Evolutionary conservation across 108 stramenopile genomes (phyloP).

Genomic region (Fragilaria crotonensis): DNA sequence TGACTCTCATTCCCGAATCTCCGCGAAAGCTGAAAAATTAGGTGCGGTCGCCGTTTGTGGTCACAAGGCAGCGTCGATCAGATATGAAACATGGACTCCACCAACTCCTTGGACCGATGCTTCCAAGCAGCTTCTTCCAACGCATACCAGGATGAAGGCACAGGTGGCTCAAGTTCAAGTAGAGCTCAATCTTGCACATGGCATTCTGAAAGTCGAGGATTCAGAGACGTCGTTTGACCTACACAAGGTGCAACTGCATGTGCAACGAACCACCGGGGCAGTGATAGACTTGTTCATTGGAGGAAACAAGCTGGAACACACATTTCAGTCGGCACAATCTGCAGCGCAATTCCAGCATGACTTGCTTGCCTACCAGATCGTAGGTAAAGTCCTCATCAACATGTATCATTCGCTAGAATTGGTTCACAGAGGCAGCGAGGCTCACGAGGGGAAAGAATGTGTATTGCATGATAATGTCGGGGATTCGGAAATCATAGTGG

Average conservation of each 20-base stretch:
- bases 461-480: constrained; percentile 26
- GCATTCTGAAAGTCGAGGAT: constrained; percentile 1
- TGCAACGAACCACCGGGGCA: constrained; percentile 14
- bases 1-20: background rate
- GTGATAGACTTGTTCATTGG: background rate
- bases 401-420: constrained; percentile 52
- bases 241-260: constrained; percentile 20
- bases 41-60: constrained; percentile 1
- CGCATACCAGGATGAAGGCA: constrained; percentile 11
- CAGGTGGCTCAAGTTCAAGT: constrained; percentile 7
- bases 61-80: background rate
- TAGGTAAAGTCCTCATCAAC: constrained; percentile 35
- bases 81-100: constrained; percentile 21
- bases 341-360: constrained; percentile 74
- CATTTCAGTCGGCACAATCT: constrained; percentile 38
- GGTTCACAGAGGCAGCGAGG: constrained; percentile 41
- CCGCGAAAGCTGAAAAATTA: background rate
- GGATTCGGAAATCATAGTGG: constrained; percentile 2
- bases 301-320: constrained; percentile 43
- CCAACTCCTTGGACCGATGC: constrained; percentile 31
- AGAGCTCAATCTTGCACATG: constrained; percentile 11
- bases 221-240: constrained; percentile 10
- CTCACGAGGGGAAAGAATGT: constrained; percentile 28
- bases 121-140: constrained; percentile 23
- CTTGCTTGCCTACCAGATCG: constrained; percentile 43